Base-by-base conservation (phyloP, 768 basidiomycete genomes). In the Trametes cubensis region DNA sequence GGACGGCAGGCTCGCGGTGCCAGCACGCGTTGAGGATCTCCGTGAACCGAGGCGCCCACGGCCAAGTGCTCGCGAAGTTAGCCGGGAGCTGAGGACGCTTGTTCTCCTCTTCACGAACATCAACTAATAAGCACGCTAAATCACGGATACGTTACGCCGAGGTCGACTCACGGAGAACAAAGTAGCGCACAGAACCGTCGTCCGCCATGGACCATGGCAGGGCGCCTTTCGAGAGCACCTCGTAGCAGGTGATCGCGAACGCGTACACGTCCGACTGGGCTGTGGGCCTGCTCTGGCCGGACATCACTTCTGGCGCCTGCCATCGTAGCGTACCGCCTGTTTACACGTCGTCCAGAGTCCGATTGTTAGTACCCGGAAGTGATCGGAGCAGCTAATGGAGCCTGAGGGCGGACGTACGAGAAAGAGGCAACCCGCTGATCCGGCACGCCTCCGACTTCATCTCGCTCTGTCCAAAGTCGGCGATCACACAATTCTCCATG, bases 391-490 rank as follows among this genome's bases (percentile, higher is more conserved):
- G 34, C 2, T 20, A 3, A 4, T 26, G 40, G 40, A n/a, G n/a
- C n/a, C n/a, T n/a, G n/a, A 21, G 18, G 55, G 40, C 14, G 15
- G 30, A 70, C 73, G 13, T 61, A 74, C 74, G 74, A 23, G 72
- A 70, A 4, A 66, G 41, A 2, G 70, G 67, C 26, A 76, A 76
- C 11, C 84, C 85, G 57, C 83, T 88, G 2, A 89, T 77, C 39
- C 83, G 79, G 65, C 79, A 85, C 3, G 83, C 85, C 70, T 92
- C 89, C 13, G 80, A 82, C 74, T 87, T 90, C 78, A 93, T 85
- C 72, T 90, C 87, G 66, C 84, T 88, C 71, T 93, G 88, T 0
- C 90, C 91, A 71, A 95, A 94, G 70, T 94, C 90, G 28, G 89
- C 84, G 44, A 94, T 85, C 38, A 93, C 79, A 61, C 90, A 93